Base-by-base conservation (phyloP, 208 protist genomes). In the Crithidia brevicula region DNA sequence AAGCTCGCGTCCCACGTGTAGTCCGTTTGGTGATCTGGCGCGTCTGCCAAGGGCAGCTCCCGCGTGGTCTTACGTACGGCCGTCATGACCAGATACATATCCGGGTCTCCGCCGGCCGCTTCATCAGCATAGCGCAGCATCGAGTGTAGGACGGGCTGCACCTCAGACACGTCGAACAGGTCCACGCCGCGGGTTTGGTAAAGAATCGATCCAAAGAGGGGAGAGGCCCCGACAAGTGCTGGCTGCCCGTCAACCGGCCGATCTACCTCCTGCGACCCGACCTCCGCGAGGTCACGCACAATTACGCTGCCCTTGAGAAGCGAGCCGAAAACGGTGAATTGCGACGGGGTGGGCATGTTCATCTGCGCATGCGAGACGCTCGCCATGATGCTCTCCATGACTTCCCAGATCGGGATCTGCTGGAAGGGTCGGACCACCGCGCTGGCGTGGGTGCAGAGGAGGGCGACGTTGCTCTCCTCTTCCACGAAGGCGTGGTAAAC, bases 191-290 rank as follows among this genome's bases (percentile, higher is more conserved):
- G 67, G 16, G 74, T 74, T 28, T 72, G 28, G 63, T 81, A 72
- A 7, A 85, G 61, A 8, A 85, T 51, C 15, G 69, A 20, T 22
- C 79, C 79, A 53, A 81, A 79, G 28, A 85, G 52, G 30, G 73
- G 74, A 4, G 79, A 85, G 13, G 61, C 45, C 11, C 74, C 73
- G n/a, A 78, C 74, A 18, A 31, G 50, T 22, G 65, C 66, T 38
- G 43, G 38, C 46, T 53, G 42, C 18, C 64, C 56, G 36, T 67
- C 57, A 13, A 53, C 51, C 31, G 27, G 40, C 33, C 53, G 56
- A 10, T 70, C 58, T 25, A 28, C 20, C 5, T 57, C 56, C 30
- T 31, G 31, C 38, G 31, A 36, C 1, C 56, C 51, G 8, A 61
- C 74, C 40, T 74, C 53, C 23, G 58, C 63, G 15, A 85, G 60